These are phyloP conservation scores for Apiotrichum laibachii DNA, from an alignment of 1,284 basidiomycete species.

Conservation along the genomic window DNA sequence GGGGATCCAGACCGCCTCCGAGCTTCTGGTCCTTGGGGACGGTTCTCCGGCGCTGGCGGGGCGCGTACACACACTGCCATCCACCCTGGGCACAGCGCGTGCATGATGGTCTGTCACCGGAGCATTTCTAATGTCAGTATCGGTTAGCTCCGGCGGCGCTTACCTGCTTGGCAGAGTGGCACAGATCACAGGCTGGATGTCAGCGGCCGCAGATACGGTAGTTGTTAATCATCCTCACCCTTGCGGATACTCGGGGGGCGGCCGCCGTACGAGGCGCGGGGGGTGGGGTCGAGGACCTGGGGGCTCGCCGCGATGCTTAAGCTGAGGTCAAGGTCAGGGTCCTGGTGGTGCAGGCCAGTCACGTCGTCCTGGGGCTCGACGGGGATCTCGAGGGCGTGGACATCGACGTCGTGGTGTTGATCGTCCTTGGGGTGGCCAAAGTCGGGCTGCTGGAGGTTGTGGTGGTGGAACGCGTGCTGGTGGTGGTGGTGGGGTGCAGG, in stretches of 20 bases:
- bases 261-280: slow-evolving; percentile 17
- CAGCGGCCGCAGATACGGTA: slow-evolving; percentile 1
- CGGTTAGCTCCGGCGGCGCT: slow-evolving; percentile 13
- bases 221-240: slow-evolving; percentile 23
- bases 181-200: slow-evolving; percentile 46
- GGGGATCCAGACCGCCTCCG: slow-evolving; percentile 19
- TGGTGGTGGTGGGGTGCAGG: slow-evolving; percentile 20
- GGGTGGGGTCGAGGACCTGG: slow-evolving; percentile 8
- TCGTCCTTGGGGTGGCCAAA: slow-evolving; percentile 35
- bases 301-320: slow-evolving; percentile 22
- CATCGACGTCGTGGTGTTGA: slow-evolving; percentile 19
- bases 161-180: slow-evolving; percentile 49
- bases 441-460: slow-evolving; percentile 41
- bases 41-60: slow-evolving; percentile 47
- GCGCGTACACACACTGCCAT: slow-evolving; percentile 49
- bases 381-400: slow-evolving; percentile 23
- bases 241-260: slow-evolving; percentile 48
- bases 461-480: slow-evolving; percentile 34
- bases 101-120: slow-evolving; percentile 48
- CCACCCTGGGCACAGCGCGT: slow-evolving; percentile 46
- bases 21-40: slow-evolving; percentile 47
- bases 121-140: slow-evolving; percentile 41
- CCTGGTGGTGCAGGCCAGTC: slow-evolving; percentile 11
- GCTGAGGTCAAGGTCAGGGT: slow-evolving; percentile 33
- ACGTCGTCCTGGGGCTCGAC: slow-evolving; percentile 20